Base-by-base conservation (phyloP, 2,329 filamentous ascomycete genomes). In the Emergomyces pasteurianus region DNA sequence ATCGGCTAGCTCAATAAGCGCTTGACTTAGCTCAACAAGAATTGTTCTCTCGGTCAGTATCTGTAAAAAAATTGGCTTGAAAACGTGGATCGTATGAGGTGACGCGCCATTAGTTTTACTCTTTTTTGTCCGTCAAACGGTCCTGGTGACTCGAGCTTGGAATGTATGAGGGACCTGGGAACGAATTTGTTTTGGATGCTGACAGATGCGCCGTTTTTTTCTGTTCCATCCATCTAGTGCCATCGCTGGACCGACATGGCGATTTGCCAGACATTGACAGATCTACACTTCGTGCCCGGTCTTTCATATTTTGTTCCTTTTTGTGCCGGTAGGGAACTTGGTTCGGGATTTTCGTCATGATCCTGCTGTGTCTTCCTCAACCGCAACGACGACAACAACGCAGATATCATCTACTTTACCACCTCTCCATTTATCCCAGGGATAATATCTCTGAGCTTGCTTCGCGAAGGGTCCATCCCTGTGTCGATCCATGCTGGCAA, bases 341-440 rank as follows among this genome's bases (percentile, higher is more conserved):
- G 16, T 28, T n/a, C 2, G 28, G 40, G 26, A 40, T 34, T 57
- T 43, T 43, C 12, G 18, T 57, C 23, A 46, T 18, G 58, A 43
- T 28, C 16, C 56, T 26, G 46, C 55, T 52, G 34, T 61, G 8
- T 61, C 66, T 60, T 77, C 83, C 66, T 92, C 86, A 9, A 89
- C 85, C 0, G 89, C 90, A 36, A 96, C 79, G 38, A 86, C 84
- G 16, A 92, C 86, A 58, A 99, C 79, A 4, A 90, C 90, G 69
- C 90, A 92, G 62, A 99, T 96, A 73, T 99, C 94, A 72, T 99
- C 94, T 23, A 95, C 84, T 75, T 99, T 99, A 58, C 94, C 94
- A 61, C 94, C 94, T 62, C 85, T 85, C 84, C 90, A 99, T 62
- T 86, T 84, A 73, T 97, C 92, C 43, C 86, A 80, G 0, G 94